These are phyloP conservation scores for Penicillium olsonii DNA, from an alignment of 2,329 filamentous ascomycete species.

Conservation along the genomic window DNA sequence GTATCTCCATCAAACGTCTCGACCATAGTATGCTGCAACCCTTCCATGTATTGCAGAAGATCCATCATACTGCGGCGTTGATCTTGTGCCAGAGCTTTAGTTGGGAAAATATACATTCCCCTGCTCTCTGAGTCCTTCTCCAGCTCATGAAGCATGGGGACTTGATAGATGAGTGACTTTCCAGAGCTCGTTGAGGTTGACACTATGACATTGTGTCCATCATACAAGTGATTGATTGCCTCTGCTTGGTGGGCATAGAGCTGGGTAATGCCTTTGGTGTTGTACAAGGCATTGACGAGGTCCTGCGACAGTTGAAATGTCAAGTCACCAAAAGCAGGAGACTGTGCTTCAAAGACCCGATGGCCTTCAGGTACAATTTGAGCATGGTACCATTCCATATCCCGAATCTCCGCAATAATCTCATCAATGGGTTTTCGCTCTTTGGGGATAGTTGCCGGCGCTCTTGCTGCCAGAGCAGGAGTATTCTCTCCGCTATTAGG, in stretches of 20 bases:
- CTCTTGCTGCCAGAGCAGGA: slow-evolving; percentile 44
- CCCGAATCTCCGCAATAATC: slow-evolving; percentile 81
- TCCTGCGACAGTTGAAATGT: slow-evolving; percentile 85
- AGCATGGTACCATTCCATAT: slow-evolving; percentile 81
- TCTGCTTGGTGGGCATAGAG: slow-evolving; percentile 92
- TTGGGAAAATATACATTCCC: slow-evolving; percentile 98
- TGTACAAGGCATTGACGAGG: slow-evolving; percentile 94
- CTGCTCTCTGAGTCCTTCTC: slow-evolving; percentile 75
- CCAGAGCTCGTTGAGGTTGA: slow-evolving; percentile 95
- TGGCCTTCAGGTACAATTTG: slow-evolving; percentile 95
- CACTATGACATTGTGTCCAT: slow-evolving; percentile 84
- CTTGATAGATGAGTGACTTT: slow-evolving; percentile 96
- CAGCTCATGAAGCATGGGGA: slow-evolving; percentile 84
- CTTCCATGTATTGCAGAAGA: slow-evolving; percentile 76
- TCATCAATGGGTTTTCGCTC: slow-evolving; percentile 79
- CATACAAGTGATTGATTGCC: slow-evolving; percentile 83
- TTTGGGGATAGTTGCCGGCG: slow-evolving; percentile 73
- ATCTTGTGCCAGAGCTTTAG: slow-evolving; percentile 93
- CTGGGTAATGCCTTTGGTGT: slow-evolving; percentile 79
- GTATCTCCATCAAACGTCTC: slow-evolving; percentile 98
- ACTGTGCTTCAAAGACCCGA: slow-evolving; percentile 83
- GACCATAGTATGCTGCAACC: slow-evolving; percentile 72
- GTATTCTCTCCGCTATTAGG: slow-evolving; percentile 43
- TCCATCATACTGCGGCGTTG: slow-evolving; percentile 87
- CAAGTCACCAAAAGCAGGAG: slow-evolving; percentile 78